Percentiles rank a stretch among this genome's conserved stretches.
Evolutionary conservation across 2,329 filamentous ascomycete species (phyloP).

Genomic region (Scytalidium sp.): DNA sequence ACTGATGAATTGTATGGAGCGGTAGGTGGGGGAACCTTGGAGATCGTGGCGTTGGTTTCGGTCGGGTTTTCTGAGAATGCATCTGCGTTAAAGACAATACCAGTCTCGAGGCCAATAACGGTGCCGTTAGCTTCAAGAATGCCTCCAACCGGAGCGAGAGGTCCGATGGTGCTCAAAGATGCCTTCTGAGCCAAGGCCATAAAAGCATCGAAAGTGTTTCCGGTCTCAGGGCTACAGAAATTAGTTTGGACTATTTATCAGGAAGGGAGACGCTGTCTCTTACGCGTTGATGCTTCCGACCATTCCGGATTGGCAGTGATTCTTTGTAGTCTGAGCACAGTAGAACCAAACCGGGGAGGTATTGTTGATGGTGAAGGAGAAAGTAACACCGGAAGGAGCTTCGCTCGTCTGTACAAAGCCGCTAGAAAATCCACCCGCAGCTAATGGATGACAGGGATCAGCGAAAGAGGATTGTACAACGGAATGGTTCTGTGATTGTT

Average conservation of each 20-base stretch:
- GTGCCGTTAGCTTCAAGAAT: constrained; percentile 20
- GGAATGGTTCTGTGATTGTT: constrained; percentile 26
- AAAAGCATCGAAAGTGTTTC: constrained; percentile 38
- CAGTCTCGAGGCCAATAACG: constrained; percentile 29
- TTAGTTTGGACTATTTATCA: constrained; percentile 2
- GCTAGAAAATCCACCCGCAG: constrained; percentile 34
- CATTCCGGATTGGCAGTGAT: constrained; percentile 49
- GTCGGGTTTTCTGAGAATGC: too few relatives aligned
- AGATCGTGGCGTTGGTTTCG: constrained; percentile 20
- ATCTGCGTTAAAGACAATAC: constrained; percentile 25
- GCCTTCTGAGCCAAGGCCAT: constrained; percentile 29
- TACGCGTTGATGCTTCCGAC: constrained; percentile 42
- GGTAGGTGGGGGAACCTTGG: constrained; percentile 23
- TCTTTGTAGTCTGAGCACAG: constrained; percentile 27
- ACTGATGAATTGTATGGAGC: constrained; percentile 24
- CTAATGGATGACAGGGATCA: constrained; percentile 36
- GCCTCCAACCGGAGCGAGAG: constrained; percentile 31
- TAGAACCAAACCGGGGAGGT: constrained; percentile 42
- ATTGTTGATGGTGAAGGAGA: constrained; percentile 36
- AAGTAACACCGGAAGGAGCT: constrained; percentile 30
- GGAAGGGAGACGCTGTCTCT: neutral
- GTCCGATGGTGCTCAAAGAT: constrained; percentile 30
- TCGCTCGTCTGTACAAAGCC: constrained; percentile 34
- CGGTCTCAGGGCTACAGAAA: constrained; percentile 14
- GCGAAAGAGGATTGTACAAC: constrained; percentile 36